phyloP scores from a whole-genome alignment of 768 basidiomycete genomes.

The Termitomyces sp. region DNA sequence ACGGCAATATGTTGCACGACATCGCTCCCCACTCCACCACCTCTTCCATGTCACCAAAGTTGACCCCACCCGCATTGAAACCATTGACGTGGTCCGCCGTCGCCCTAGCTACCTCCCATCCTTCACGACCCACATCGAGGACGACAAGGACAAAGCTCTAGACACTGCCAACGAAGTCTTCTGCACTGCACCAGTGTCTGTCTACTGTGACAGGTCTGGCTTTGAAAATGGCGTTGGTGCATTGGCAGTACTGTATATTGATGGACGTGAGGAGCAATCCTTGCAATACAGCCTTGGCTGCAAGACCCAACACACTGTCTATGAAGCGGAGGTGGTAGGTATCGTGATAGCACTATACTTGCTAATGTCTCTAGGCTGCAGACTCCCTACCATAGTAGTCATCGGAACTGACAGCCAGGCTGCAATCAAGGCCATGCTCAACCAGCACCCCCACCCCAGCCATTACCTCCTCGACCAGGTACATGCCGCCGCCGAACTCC shows the following conservation, averaged over 20 bases:
- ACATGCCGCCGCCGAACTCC: neutral
- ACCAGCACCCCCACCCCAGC: conserved; percentile 4
- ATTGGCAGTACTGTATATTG: neutral
- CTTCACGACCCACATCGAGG: conserved; percentile 2
- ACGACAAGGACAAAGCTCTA: neutral
- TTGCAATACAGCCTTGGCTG: conserved; percentile 1
- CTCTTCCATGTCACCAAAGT: neutral
- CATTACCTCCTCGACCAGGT: conserved; percentile 6
- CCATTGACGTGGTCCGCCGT: neutral
- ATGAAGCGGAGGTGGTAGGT: neutral
- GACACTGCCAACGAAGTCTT: neutral
- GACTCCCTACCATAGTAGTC: neutral
- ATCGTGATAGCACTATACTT: neutral
- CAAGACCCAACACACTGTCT: neutral
- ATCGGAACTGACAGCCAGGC: neutral
- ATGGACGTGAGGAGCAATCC: neutral
- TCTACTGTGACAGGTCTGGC: conserved; percentile 10
- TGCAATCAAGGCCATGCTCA: neutral
- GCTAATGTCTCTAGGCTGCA: neutral
- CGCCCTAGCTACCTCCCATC: neutral
- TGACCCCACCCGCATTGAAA: neutral
- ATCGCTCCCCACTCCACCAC: conserved; percentile 8
- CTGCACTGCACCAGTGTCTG: neutral
- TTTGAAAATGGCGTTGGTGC: conserved; percentile 8
- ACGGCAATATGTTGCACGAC: neutral